phyloP scores from a whole-genome alignment of 2,329 filamentous ascomycete genomes.

The Aspergillus quadrilineatus region DNA sequence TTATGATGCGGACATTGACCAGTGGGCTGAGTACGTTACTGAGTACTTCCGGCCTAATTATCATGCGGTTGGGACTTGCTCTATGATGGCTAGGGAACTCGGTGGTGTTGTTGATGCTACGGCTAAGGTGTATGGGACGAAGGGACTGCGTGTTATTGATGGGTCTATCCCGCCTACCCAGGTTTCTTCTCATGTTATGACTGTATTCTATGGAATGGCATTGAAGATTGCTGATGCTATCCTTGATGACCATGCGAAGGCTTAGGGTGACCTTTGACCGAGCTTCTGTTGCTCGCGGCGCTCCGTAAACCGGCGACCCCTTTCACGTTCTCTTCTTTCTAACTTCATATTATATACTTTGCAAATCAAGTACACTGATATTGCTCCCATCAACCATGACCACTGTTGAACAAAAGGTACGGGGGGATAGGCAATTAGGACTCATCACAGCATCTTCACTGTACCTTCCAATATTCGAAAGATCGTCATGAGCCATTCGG shows the following conservation, averaged over 20 bases:
- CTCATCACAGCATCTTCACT: no score
- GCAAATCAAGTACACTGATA: no score
- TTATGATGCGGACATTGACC: conserved; percentile 8
- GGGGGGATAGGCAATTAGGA: no score
- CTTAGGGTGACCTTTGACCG: background rate
- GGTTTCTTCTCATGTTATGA: conserved; percentile 33
- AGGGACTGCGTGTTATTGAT: conserved; percentile 38
- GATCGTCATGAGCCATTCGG: no score
- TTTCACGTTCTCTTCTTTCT: no score
- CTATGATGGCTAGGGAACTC: conserved; percentile 33
- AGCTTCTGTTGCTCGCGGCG: no score
- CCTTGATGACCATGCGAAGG: conserved; percentile 4
- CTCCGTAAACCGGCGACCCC: no score
- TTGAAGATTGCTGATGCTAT: conserved; percentile 24
- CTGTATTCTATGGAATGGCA: conserved; percentile 32
- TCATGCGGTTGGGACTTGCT: conserved; percentile 33
- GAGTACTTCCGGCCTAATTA: conserved; percentile 30
- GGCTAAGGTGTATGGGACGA: conserved; percentile 31
- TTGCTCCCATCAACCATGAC: no score
- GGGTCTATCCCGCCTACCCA: conserved; percentile 38
- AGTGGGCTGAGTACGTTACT: conserved; percentile 26
- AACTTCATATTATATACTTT: no score
- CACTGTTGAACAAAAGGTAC: no score
- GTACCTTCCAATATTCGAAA: no score
- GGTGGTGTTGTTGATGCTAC: conserved; percentile 35